Conservation (phyloP, 129 eudicot species). For the Lonicera japonica region DNA sequence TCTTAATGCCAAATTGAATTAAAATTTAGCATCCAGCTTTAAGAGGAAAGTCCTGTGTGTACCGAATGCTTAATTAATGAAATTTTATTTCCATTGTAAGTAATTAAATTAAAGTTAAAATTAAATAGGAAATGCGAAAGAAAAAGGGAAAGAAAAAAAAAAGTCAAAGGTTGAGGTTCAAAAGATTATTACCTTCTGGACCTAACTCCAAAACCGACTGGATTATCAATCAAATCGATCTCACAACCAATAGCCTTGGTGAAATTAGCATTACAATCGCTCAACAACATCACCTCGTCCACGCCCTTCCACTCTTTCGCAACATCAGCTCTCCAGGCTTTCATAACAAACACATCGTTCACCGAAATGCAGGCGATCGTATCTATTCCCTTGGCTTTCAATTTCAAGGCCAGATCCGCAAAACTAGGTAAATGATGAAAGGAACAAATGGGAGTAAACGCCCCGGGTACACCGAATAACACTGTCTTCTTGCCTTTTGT, state of each 20-base stretch:
- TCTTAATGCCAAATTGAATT: no score
- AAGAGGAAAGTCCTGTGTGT: no score
- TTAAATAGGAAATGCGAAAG: no score
- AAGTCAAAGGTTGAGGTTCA: no score
- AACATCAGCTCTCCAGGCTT: conserved; percentile 60
- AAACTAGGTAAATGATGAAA: conserved; percentile 67
- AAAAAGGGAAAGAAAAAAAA: no score
- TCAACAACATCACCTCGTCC: conserved; percentile 67
- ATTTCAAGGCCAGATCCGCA: conserved; percentile 35
- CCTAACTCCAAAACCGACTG: conserved; percentile 81
- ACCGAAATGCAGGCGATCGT: conserved; percentile 63
- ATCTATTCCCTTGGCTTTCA: conserved; percentile 54
- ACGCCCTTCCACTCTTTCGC: conserved; percentile 77
- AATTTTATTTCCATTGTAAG: no score
- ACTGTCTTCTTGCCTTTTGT: conserved; percentile 41
- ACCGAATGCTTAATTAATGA: no score
- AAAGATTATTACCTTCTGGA: conserved; percentile 25
- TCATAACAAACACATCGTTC: conserved; percentile 71
- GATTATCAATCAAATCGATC: conserved; percentile 80
- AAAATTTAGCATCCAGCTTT: no score
- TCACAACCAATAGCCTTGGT: conserved; percentile 79
- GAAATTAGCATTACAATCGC: conserved; percentile 85
- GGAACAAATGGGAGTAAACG: conserved; percentile 77
- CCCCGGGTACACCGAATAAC: conserved; percentile 68
- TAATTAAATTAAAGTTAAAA: no score